Conservation (phyloP, 441 rosid species). For the Gossypium trilobum region DNA sequence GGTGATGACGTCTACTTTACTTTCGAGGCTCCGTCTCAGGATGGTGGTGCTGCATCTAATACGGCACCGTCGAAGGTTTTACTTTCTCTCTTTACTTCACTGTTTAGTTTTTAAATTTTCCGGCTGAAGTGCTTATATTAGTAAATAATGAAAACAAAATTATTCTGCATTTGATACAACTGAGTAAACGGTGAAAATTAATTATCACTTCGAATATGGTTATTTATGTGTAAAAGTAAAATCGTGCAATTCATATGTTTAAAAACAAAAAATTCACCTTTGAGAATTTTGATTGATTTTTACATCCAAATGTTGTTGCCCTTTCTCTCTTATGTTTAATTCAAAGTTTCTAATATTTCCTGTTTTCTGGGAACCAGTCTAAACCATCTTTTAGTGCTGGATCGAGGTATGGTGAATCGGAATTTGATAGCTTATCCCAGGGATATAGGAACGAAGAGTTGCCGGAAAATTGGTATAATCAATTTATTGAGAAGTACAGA, state of each 20-base stretch:
- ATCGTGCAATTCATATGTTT: background rate
- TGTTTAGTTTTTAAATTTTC: background rate
- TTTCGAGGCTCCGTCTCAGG: constrained; percentile 40
- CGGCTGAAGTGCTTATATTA: too few species aligned
- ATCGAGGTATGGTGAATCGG: constrained; percentile 44
- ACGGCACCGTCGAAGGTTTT: constrained; percentile 35
- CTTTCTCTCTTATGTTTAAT: background rate
- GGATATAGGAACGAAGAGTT: constrained; percentile 62
- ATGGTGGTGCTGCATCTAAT: constrained; percentile 30
- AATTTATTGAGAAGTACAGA: constrained; percentile 58
- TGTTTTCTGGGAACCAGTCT: constrained; percentile 34
- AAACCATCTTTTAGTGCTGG: constrained; percentile 39
- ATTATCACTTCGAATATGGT: background rate
- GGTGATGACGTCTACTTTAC: constrained; percentile 79
- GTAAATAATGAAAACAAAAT: background rate
- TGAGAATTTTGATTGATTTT: background rate
- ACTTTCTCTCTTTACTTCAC: background rate
- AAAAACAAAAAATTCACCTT: background rate
- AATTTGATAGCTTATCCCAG: constrained; percentile 44
- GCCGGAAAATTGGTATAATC: constrained; percentile 79
- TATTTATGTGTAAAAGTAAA: background rate
- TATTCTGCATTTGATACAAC: background rate
- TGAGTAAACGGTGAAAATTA: background rate
- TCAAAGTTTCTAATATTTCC: constrained; percentile 6
- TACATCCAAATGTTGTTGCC: background rate